Evolutionary conservation across 2,329 filamentous ascomycete genomes (phyloP), one percentile per base, ranked within the genome.

Genomic region (Plenodomus lindquistii): DNA sequence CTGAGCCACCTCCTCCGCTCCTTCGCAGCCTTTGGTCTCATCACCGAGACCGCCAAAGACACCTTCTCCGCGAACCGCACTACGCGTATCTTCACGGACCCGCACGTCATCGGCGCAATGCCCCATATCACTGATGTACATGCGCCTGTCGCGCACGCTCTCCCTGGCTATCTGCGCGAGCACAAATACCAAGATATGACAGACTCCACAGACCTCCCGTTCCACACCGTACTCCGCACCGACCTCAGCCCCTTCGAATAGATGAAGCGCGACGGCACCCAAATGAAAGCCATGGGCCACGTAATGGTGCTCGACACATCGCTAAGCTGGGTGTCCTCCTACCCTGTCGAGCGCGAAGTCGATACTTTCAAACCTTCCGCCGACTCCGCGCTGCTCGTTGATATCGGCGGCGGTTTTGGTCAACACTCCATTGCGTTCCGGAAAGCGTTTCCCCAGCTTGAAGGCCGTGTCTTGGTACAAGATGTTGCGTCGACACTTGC

Each of bases 371-470:
- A 47, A n/a, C 41, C 62, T 7, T 11, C 38, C 1, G 17, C 44
- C 0, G 45, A 59, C 2, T 60, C 61, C 4, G 62, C 60, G 2
- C 27, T 67, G 1, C 44, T 71, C 7, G 65, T 70, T 10, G 65
- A 71, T 18, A 50, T 71, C 2, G 67, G 67, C 2, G 67, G 67
- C n/a, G 65, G 67, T 1, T 67, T 69, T 11, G 66, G 67, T 0
- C 64, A 67, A 22, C 62, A 65, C 37, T 49, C 61, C 1, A 29
- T 50, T 5, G 54, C 51, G 1, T 65, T 68, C 44, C 59, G 55
- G 41, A 52, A 57, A 3, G 59, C 57, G 20, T 55, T 61, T 34
- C 29, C 52, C 1, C 18, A 44, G 1, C 17, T 57, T 0, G 29
- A 24, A 10, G 63, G 62, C 10, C 56, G 56, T 2, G 48, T 67